phyloP scores from a whole-genome alignment of 495 filamentous ascomycete genomes.

The Lichina pygmaea region DNA sequence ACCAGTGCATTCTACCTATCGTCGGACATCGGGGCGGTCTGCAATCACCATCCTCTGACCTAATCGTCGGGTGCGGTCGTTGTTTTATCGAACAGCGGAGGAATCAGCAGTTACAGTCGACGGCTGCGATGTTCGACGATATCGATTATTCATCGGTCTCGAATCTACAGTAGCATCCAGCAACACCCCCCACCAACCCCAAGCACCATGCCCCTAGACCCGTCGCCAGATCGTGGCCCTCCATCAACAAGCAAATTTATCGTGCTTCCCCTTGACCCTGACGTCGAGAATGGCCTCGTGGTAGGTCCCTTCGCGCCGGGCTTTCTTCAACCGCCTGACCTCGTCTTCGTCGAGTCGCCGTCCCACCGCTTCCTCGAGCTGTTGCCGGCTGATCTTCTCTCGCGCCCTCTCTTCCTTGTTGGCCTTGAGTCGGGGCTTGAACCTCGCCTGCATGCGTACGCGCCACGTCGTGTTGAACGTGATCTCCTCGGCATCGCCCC shows the following conservation, averaged over 20 bases:
- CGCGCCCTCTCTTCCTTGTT: constrained; percentile 52
- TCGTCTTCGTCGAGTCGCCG: constrained; percentile 59
- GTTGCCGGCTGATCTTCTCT: constrained; percentile 65
- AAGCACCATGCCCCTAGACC: neutral
- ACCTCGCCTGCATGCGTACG: constrained; percentile 82
- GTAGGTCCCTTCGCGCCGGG: constrained; percentile 66
- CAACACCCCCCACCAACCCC: neutral
- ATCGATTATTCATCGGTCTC: no score
- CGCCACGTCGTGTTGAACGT: constrained; percentile 52
- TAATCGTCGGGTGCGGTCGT: no score
- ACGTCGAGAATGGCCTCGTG: constrained; percentile 73
- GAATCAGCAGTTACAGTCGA: no score
- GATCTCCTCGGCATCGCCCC: constrained; percentile 49
- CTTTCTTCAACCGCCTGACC: constrained; percentile 55
- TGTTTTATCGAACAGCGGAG: no score
- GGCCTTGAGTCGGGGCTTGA: constrained; percentile 59
- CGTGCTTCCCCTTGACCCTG: constrained; percentile 85
- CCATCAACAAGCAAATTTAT: constrained; percentile 41
- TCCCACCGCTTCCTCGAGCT: constrained; percentile 64
- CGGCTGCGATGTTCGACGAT: no score
- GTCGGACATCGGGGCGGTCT: no score
- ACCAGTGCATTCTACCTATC: no score
- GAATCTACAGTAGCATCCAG: no score
- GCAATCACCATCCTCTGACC: no score
- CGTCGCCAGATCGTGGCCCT: no score